Conservation (phyloP, 2,329 filamentous ascomycete species). For the Penicillium vulpinum region DNA sequence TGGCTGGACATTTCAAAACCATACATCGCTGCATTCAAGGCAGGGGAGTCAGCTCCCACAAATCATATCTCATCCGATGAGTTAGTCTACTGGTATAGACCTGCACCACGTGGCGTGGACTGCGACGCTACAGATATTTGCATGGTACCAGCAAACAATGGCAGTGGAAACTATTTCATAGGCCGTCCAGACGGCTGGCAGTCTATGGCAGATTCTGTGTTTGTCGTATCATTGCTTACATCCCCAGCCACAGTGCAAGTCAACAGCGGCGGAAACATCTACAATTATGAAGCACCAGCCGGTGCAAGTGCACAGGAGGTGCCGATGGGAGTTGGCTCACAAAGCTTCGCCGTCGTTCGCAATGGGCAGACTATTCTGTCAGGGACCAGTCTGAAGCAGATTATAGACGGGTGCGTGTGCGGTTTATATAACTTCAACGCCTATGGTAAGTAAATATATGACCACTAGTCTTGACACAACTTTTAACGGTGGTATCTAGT, state of each 20-base stretch:
- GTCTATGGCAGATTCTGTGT: slow-evolving; percentile 53
- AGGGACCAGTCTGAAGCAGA: slow-evolving; percentile 20
- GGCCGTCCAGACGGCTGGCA: slow-evolving; percentile 55
- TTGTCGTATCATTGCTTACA: slow-evolving; percentile 54
- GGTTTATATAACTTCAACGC: slow-evolving; percentile 43
- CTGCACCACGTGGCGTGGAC: slow-evolving; percentile 48
- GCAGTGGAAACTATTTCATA: slow-evolving; percentile 54
- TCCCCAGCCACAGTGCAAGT: slow-evolving; percentile 48
- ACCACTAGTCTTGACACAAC: background rate
- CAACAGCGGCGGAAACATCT: slow-evolving; percentile 14
- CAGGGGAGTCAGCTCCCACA: slow-evolving; percentile 39
- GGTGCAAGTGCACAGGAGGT: slow-evolving; percentile 46
- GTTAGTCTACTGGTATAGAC: slow-evolving; percentile 59
- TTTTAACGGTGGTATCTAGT: slow-evolving; percentile 12
- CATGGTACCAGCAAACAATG: slow-evolving; percentile 48
- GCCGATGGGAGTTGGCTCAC: slow-evolving; percentile 46
- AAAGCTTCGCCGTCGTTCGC: slow-evolving; percentile 48
- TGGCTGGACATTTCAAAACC: slow-evolving; percentile 57
- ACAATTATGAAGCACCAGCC: slow-evolving; percentile 37
- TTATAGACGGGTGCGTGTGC: slow-evolving; percentile 21
- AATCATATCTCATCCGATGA: slow-evolving; percentile 50
- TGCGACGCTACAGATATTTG: slow-evolving; percentile 57
- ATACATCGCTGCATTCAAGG: slow-evolving; percentile 56
- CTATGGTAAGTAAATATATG: slow-evolving; percentile 32
- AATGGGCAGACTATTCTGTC: slow-evolving; percentile 34